Evolutionary conservation across 2,329 filamentous ascomycete genomes (phyloP).

Genomic region (Pseudogymnoascus sp.): DNA sequence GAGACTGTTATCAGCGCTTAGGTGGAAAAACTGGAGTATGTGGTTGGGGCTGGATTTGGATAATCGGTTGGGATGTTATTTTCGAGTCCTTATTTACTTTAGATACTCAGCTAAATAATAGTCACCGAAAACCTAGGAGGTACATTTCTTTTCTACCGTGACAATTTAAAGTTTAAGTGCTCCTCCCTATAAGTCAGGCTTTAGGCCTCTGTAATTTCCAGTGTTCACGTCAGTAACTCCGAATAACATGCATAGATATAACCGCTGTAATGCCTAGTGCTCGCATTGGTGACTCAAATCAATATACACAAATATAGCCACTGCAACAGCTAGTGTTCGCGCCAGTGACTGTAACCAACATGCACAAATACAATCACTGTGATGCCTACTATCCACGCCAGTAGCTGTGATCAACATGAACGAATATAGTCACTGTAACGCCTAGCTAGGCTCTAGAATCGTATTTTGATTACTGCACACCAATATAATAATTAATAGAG

Average conservation of each 20-base stretch:
- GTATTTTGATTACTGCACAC: not conserved
- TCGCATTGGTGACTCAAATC: too few relatives aligned
- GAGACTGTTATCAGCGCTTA: constrained; percentile 32
- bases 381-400: not conserved
- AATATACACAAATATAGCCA: too few relatives aligned
- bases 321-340: too few relatives aligned
- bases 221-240: too few relatives aligned
- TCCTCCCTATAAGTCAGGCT: too few relatives aligned
- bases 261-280: too few relatives aligned
- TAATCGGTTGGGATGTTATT: not conserved
- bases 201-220: too few relatives aligned
- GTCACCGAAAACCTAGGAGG: not conserved
- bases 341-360: too few relatives aligned
- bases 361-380: not conserved
- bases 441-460: too few relatives aligned
- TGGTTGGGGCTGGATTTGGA: not conserved
- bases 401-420: not conserved
- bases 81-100: not conserved
- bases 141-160: not conserved
- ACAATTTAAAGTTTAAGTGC: not conserved
- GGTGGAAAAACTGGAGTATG: not conserved
- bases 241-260: too few relatives aligned
- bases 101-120: not conserved
- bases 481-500: not conserved
- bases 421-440: not conserved